Evolutionary conservation across 108 stramenopile species (phyloP), one percentile per base, ranked within the genome.

Genomic region (Skeletonema potamos): DNA sequence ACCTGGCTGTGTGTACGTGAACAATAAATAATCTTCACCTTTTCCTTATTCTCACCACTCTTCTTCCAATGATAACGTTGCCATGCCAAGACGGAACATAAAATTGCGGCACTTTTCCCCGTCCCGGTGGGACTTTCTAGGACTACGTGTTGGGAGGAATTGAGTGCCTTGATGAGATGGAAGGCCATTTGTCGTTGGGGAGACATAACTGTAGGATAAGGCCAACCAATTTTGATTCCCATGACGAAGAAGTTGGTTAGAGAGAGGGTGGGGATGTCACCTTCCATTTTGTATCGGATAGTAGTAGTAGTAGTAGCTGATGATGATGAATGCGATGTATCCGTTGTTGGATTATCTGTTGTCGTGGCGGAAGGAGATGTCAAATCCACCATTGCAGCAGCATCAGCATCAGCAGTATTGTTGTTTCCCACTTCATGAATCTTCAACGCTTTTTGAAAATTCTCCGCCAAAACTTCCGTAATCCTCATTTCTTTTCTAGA

Each of bases 1-100:
- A 99, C 87, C 62, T 99, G 98, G 5, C 84, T 82, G 71, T 99
- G 98, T 18, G 98, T 99, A 28, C 98, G 79, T 54, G 89, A 85
- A 63, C 95, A 93, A 72, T 99, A 99, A 55, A 97, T 85, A 54
- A 98, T 92, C 29, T 48, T 86, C 0, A 79, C 73, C 56, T 41
- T 68, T 27, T 28, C 44, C 9, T 54, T 51, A 17, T 12, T 51
- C 36, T 12, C 58, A 12, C n/a, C 30, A 26, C 36, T 58, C 55
- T 30, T 63, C 64, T 17, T 63, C 20, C 44, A 17, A 60, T 83
- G 74, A 34, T 80, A 77, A 34, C 90, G 76, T 54, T 91, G 90
- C 90, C 90, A 93, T 17, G 89, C 90, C 54, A 93, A 55, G 0
- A 85, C 89, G 15, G 78, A 68, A 69, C 87, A 89, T n/a, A 93